A percentile compares a stretch with the other conserved stretches of the same genome.
Conservation (phyloP, 345 rosid genomes). For the Firmiana major region DNA sequence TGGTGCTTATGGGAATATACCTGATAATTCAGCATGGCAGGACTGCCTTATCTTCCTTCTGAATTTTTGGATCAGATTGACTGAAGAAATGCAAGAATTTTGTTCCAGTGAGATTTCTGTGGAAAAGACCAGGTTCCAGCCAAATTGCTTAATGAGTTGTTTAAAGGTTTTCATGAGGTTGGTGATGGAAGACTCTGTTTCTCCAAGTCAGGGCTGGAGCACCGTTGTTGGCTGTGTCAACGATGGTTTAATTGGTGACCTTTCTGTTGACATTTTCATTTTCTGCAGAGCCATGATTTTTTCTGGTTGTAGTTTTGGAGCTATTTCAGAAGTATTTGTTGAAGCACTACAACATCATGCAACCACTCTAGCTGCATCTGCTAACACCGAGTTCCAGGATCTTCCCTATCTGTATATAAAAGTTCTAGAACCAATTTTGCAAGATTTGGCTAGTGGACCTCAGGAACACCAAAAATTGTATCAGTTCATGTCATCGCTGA, state of each 20-base stretch:
- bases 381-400: constrained; percentile 33
- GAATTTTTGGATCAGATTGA: constrained; percentile 74
- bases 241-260: constrained; percentile 50
- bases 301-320: constrained; percentile 79
- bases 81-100: constrained; percentile 73
- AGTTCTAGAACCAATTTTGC: constrained; percentile 61
- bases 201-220: constrained; percentile 93
- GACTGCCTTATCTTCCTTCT: constrained; percentile 74
- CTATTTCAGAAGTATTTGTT: constrained; percentile 63
- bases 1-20: constrained; percentile 43
- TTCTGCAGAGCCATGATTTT: constrained; percentile 82
- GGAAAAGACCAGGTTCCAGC: constrained; percentile 39
- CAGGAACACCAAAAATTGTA: constrained; percentile 47
- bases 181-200: constrained; percentile 79
- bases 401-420: constrained; percentile 56
- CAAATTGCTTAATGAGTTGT: constrained; percentile 54
- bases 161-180: constrained; percentile 63
- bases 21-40: constrained; percentile 93
- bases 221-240: constrained; percentile 49
- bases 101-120: constrained; percentile 25
- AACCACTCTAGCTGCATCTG: constrained; percentile 14
- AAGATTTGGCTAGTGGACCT: constrained; percentile 47
- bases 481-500: constrained; percentile 65
- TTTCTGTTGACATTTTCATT: constrained; percentile 37
- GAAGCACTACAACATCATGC: constrained; percentile 39